Evolutionary conservation across 2,329 filamentous ascomycete species (phyloP).

Genomic region (Pseudogymnoascus sp.): DNA sequence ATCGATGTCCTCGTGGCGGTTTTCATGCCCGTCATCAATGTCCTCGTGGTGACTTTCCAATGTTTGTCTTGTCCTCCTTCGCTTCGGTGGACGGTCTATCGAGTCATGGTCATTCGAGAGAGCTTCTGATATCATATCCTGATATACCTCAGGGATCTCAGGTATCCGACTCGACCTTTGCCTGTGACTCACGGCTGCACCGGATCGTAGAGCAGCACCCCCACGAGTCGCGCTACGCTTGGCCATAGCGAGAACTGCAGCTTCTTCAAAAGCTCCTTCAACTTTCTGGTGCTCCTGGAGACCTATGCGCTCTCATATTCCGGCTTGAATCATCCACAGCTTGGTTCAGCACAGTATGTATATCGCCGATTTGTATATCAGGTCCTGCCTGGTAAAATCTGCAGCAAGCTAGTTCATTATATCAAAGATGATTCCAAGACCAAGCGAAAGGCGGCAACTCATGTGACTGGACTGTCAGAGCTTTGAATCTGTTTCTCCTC

Average conservation of each 20-base stretch:
- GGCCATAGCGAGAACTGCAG: neutral
- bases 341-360: neutral
- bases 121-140: slow-evolving; percentile 37
- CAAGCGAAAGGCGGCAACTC: neutral
- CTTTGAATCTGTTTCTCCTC: neutral
- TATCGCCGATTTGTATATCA: neutral
- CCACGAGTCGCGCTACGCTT: neutral
- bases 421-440: neutral
- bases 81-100: slow-evolving; percentile 30
- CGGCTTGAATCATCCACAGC: neutral
- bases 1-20: slow-evolving; percentile 19
- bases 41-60: slow-evolving; percentile 10
- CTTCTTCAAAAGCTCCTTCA: neutral
- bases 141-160: slow-evolving; percentile 34
- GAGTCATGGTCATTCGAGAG: slow-evolving; percentile 24
- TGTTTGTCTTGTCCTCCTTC: slow-evolving; percentile 19
- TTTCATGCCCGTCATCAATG: slow-evolving; percentile 10
- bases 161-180: neutral
- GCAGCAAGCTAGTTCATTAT: neutral
- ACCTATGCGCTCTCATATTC: neutral
- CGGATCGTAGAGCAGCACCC: neutral
- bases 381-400: neutral
- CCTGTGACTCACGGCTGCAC: neutral
- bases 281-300: neutral
- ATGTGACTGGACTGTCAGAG: neutral